These are phyloP conservation scores for Pelargonium myrrhifolium DNA, from an alignment of 441 rosid genomes.

Conservation along the genomic window DNA sequence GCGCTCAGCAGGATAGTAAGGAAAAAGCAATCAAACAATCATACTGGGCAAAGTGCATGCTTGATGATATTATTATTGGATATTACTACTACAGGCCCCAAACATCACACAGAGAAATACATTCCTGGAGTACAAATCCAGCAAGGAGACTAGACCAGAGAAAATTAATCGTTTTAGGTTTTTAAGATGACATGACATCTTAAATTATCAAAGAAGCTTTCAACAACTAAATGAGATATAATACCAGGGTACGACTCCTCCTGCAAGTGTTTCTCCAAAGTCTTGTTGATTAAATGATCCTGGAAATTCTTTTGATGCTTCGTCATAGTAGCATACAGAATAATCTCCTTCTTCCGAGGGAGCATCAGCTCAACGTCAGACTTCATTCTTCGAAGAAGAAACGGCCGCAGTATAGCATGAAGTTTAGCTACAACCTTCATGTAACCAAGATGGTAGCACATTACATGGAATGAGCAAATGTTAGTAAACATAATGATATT, in stretches of 20 bases:
- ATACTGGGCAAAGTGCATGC: too few species aligned
- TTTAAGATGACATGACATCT: neutral
- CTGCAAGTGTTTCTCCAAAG: constrained; percentile 54
- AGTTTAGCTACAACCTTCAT: constrained; percentile 85
- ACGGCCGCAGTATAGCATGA: constrained; percentile 89
- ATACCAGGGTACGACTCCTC: constrained; percentile 46
- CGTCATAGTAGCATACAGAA: constrained; percentile 81
- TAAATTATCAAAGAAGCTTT: neutral
- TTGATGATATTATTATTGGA: too few species aligned
- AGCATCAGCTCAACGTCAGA: constrained; percentile 87
- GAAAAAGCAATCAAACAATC: too few species aligned
- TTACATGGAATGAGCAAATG: constrained; percentile 8
- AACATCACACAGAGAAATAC: neutral
- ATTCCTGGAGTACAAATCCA: neutral
- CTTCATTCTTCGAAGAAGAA: constrained; percentile 92
- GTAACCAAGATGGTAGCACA: constrained; percentile 14
- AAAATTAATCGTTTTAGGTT: too few species aligned
- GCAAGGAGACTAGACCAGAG: neutral
- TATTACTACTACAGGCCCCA: too few species aligned
- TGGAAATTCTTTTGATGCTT: constrained; percentile 80
- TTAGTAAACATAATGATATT: neutral
- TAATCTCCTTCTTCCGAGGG: constrained; percentile 88
- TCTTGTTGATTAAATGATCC: constrained; percentile 71
- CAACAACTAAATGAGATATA: constrained; percentile 7
- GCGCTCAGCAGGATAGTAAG: too few species aligned